phyloP scores from a whole-genome alignment of 1,284 basidiomycete species.

The Rhizoctonia solani region DNA sequence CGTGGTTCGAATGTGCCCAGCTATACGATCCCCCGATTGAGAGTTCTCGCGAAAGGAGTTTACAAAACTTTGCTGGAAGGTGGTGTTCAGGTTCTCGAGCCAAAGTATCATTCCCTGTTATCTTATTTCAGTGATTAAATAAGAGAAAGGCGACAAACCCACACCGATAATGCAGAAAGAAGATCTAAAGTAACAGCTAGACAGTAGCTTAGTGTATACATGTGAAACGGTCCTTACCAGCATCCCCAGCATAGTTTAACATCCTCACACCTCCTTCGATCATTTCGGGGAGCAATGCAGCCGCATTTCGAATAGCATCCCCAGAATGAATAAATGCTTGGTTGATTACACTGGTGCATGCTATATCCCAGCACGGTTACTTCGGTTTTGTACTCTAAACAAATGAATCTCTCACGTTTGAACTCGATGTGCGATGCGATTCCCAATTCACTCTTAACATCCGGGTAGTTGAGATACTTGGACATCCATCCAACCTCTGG shows the following conservation, averaged over 20 bases:
- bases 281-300: conserved; percentile 71
- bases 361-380: conserved; percentile 52
- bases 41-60: no score
- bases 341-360: no score
- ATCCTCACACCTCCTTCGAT: conserved; percentile 76
- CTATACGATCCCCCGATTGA: no score
- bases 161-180: no score
- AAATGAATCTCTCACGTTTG: conserved; percentile 45
- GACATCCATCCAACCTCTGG: conserved; percentile 76
- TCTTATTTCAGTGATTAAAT: no score
- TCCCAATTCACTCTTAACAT: conserved; percentile 75
- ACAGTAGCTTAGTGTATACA: not conserved
- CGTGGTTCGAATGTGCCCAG: no score
- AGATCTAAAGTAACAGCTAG: no score
- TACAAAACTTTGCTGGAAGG: no score
- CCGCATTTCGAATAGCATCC: conserved; percentile 78
- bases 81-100: conserved; percentile 63
- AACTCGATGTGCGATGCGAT: conserved; percentile 65
- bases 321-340: conserved; percentile 71
- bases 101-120: conserved; percentile 70
- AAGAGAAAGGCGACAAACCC: no score
- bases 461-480: conserved; percentile 72
- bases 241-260: conserved; percentile 82
- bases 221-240: conserved; percentile 48
- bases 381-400: conserved; percentile 42